Conservation (phyloP, 257 asterid species). For the Lycium barbarum region DNA sequence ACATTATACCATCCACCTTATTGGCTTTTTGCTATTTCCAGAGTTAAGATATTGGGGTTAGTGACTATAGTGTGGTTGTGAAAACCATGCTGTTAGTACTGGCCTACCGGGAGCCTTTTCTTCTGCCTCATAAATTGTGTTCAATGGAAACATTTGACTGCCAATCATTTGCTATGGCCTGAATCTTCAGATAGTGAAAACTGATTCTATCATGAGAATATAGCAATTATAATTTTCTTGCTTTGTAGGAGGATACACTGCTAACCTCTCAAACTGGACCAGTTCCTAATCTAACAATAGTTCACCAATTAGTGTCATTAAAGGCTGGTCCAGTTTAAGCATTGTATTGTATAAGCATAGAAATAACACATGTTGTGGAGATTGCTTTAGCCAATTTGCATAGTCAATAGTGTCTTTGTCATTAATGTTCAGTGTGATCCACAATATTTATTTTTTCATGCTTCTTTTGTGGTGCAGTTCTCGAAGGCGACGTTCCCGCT, state of each 20-base stretch:
- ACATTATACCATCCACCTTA: neutral
- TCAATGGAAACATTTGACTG: neutral
- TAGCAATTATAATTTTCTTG: neutral
- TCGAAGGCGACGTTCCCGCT: slow-evolving; percentile 75
- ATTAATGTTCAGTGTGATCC: slow-evolving; percentile 5
- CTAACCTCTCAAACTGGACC: neutral
- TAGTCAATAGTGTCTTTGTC: neutral
- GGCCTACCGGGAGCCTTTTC: neutral
- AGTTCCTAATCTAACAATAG: neutral
- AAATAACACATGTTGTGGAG: neutral
- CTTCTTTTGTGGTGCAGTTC: slow-evolving; percentile 54
- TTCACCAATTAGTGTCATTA: neutral
- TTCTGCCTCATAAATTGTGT: neutral
- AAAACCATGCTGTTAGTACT: neutral
- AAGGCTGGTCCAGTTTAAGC: neutral
- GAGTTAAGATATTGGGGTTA: neutral
- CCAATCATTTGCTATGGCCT: neutral
- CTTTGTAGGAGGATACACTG: neutral
- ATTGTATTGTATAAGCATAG: neutral
- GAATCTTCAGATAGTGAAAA: neutral
- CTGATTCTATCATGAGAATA: neutral
- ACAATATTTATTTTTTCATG: slow-evolving; percentile 26
- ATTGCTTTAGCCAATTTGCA: neutral
- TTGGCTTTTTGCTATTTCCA: neutral
- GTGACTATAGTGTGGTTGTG: neutral